Conservation (phyloP, 192 early-diverging fungal species). For the Lunasporangiospora selenospora region DNA sequence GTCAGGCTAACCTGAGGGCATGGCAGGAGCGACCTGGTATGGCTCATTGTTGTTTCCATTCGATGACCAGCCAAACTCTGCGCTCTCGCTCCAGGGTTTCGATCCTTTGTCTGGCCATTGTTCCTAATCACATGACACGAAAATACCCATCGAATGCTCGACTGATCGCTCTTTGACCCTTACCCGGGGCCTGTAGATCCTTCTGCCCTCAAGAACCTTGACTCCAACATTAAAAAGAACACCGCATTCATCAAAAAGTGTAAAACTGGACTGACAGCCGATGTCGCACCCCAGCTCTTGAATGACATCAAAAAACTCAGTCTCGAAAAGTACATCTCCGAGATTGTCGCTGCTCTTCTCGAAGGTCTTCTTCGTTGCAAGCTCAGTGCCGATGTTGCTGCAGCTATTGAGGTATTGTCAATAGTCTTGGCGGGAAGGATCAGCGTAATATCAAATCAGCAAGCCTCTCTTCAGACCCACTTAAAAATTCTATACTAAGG, state of each 20-base stretch:
- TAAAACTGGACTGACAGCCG: constrained; percentile 73
- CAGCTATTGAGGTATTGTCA: constrained; percentile 74
- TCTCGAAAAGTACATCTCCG: constrained; percentile 97
- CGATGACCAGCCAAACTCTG: too few species aligned
- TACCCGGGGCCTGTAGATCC: constrained; percentile 34
- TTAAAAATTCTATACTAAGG: background rate
- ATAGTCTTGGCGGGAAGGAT: background rate
- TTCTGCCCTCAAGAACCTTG: constrained; percentile 67
- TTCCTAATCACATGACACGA: too few species aligned
- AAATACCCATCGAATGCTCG: too few species aligned
- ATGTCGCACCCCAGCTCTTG: constrained; percentile 69
- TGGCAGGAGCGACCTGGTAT: constrained; percentile 40
- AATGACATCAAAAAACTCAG: constrained; percentile 85
- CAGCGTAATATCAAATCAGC: background rate
- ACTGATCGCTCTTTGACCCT: background rate
- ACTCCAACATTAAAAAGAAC: constrained; percentile 98
- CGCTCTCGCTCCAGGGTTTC: too few species aligned
- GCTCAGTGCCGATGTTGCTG: constrained; percentile 74
- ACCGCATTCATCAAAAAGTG: constrained; percentile 95
- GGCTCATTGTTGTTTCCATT: too few species aligned
- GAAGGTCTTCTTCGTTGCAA: constrained; percentile 80
- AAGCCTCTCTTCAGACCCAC: background rate
- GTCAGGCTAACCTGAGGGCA: constrained; percentile 40
- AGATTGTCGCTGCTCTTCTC: constrained; percentile 83
- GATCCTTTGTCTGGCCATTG: too few species aligned